Evolutionary conservation across 2,329 filamentous ascomycete genomes (phyloP).

Genomic region (Xylariaceae sp.): DNA sequence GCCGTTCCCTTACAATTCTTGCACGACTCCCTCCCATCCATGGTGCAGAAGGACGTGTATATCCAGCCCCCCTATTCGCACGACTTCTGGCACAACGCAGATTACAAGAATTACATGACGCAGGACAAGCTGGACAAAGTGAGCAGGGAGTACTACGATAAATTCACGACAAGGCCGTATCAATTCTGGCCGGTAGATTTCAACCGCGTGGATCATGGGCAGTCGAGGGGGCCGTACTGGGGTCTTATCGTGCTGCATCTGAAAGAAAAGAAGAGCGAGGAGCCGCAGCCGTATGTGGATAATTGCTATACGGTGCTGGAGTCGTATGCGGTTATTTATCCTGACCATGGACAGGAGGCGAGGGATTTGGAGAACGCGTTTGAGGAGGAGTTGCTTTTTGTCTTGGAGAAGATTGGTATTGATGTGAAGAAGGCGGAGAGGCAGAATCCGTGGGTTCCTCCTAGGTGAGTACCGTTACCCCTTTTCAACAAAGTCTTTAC

Average conservation of each 20-base stretch:
- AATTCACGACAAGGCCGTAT: conserved; percentile 9
- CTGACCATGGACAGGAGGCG: conserved; percentile 4
- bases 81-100: background rate
- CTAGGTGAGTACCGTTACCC: conserved; percentile 2
- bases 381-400: background rate
- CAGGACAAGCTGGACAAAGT: background rate
- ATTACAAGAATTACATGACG: background rate
- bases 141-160: background rate
- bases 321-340: conserved; percentile 15
- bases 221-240: background rate
- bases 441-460: conserved; percentile 8
- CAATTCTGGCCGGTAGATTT: conserved; percentile 21
- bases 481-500: background rate
- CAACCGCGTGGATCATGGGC: background rate
- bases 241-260: conserved; percentile 17
- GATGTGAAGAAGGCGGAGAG: background rate
- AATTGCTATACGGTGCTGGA: background rate
- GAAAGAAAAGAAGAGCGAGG: background rate
- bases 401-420: background rate
- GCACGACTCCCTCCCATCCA: conserved; percentile 12
- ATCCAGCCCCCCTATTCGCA: background rate
- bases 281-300: background rate
- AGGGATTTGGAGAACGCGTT: conserved; percentile 1
- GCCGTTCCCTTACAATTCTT: conserved; percentile 12
- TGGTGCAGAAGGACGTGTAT: conserved; percentile 13